Conservation (phyloP, 1,139 yeast genomes). For the Sugiyamaella japonica region DNA sequence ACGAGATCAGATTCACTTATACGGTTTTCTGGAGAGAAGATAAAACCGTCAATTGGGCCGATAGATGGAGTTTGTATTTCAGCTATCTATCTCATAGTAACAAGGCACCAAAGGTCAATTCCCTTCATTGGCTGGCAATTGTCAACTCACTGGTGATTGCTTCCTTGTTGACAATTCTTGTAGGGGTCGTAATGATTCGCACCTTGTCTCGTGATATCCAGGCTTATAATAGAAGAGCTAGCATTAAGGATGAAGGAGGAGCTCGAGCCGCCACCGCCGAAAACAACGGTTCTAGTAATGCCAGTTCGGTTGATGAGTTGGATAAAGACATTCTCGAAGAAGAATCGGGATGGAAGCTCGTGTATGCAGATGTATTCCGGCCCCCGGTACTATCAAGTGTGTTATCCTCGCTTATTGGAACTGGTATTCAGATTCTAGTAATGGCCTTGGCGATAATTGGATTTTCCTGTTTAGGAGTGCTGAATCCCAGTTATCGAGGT, state of each 20-base stretch:
- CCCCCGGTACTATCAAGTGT: constrained; percentile 51
- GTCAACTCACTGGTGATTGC: constrained; percentile 65
- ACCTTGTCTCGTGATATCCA: constrained; percentile 50
- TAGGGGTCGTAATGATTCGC: constrained; percentile 60
- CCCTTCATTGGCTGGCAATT: constrained; percentile 69
- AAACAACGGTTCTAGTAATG: constrained; percentile 1
- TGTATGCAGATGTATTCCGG: constrained; percentile 55
- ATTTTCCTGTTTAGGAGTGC: constrained; percentile 58
- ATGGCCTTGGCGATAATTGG: constrained; percentile 62
- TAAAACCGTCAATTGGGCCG: constrained; percentile 59
- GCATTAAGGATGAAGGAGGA: constrained; percentile 9
- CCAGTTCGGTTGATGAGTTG: constrained; percentile 27
- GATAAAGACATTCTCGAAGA: constrained; percentile 36
- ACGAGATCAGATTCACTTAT: constrained; percentile 70
- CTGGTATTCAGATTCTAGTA: constrained; percentile 71
- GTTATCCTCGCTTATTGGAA: constrained; percentile 61
- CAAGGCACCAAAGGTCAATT: constrained; percentile 13
- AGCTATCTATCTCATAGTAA: constrained; percentile 39
- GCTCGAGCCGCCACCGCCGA: neutral
- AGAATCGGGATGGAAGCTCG: constrained; percentile 54
- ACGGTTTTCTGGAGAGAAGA: constrained; percentile 92
- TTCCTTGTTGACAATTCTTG: constrained; percentile 57
- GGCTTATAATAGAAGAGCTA: constrained; percentile 32
- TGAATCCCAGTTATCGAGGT: constrained; percentile 62
- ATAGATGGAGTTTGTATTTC: constrained; percentile 75